Percentiles rank a stretch among this genome's conserved stretches.
Evolutionary conservation across 139 green algal genomes (phyloP).

Genomic region (Dunaliella sp.): DNA sequence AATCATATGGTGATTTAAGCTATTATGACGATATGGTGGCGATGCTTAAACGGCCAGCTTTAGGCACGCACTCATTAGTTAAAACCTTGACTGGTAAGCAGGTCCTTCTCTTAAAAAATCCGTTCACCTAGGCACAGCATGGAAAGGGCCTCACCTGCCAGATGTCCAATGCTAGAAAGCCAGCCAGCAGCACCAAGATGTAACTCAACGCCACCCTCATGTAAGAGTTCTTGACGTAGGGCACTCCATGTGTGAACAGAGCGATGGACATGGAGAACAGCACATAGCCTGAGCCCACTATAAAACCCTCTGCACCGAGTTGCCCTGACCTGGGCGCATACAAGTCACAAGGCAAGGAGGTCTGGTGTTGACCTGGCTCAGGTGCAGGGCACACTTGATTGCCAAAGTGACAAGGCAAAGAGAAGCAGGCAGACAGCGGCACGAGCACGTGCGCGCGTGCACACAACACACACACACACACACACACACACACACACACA

Average conservation of each 20-base stretch:
- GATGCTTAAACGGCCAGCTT: no score
- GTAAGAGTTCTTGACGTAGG: slow-evolving; percentile 11
- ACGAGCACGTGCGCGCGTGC: no score
- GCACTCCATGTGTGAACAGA: slow-evolving; percentile 42
- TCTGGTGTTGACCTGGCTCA: no score
- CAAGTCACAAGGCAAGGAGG: no score
- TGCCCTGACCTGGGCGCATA: slow-evolving; percentile 55
- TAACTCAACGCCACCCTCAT: slow-evolving; percentile 16
- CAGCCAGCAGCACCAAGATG: slow-evolving; percentile 19
- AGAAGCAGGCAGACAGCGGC: no score
- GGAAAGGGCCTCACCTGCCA: background rate
- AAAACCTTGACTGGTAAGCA: background rate
- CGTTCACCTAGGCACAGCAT: background rate
- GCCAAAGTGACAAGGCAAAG: no score
- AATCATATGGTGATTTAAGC: no score
- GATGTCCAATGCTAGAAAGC: slow-evolving; percentile 19
- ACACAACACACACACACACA: no score
- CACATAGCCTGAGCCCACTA: slow-evolving; percentile 72
- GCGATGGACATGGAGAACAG: slow-evolving; percentile 41
- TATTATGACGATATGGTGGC: no score
- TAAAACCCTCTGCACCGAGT: slow-evolving; percentile 77
- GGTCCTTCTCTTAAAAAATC: background rate
- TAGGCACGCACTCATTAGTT: no score
- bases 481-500: no score
- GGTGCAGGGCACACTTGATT: no score